These are phyloP conservation scores for Davidsoniella virescens DNA, from an alignment of 2,329 filamentous ascomycete genomes.

Conservation along the genomic window DNA sequence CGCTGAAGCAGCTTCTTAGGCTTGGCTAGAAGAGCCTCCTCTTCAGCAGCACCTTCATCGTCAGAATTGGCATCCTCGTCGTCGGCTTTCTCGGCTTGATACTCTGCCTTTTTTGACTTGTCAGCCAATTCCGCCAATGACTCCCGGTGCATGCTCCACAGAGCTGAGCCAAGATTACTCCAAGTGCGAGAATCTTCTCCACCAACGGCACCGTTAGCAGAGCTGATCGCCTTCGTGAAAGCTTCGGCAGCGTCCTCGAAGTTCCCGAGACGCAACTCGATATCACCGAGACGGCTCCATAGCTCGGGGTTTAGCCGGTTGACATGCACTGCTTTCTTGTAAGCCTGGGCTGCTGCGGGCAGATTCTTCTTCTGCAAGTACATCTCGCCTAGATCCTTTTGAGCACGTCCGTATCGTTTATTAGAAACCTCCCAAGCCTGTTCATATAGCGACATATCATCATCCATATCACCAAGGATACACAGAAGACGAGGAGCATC, in stretches of 20 bases:
- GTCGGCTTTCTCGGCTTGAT: conserved; percentile 6
- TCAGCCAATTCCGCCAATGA: conserved; percentile 24
- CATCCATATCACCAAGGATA: conserved; percentile 80
- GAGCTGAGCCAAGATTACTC: conserved; percentile 80
- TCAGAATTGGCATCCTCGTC: conserved; percentile 12
- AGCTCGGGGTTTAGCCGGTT: conserved; percentile 69
- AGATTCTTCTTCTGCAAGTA: conserved; percentile 53
- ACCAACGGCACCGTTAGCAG: conserved; percentile 43
- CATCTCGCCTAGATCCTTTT: conserved; percentile 69
- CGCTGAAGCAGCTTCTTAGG: conserved; percentile 51
- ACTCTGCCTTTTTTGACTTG: conserved; percentile 16
- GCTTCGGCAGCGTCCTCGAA: conserved; percentile 70
- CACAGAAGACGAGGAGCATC: conserved; percentile 83
- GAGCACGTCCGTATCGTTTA: conserved; percentile 67
- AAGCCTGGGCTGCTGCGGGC: conserved; percentile 57
- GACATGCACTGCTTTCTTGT: conserved; percentile 57
- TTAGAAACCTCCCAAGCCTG: conserved; percentile 79
- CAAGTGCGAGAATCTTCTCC: conserved; percentile 84
- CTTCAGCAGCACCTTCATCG: conserved; percentile 15
- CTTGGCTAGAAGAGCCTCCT: conserved; percentile 24
- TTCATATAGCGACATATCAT: conserved; percentile 58
- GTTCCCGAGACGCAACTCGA: conserved; percentile 58
- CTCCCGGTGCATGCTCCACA: conserved; percentile 53
- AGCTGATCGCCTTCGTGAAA: conserved; percentile 65
- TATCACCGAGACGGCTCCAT: conserved; percentile 85